These are phyloP conservation scores for Tanacetum coccineum DNA, from an alignment of 129 eudicot genomes.

Conservation along the genomic window DNA sequence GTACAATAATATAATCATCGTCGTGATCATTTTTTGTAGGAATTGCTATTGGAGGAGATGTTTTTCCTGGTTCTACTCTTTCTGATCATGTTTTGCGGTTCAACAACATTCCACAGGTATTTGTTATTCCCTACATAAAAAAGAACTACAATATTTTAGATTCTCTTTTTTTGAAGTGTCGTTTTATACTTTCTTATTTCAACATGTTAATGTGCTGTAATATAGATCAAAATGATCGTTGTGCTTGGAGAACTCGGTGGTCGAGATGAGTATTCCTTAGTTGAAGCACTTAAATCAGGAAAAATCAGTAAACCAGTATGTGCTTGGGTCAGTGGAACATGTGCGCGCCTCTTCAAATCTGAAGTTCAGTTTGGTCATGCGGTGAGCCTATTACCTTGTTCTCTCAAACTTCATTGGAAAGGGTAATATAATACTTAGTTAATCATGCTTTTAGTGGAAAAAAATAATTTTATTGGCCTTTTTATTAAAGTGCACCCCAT, in stretches of 20 bases:
- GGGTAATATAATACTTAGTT: too few relatives aligned
- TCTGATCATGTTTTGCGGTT: conserved; percentile 97
- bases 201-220: conserved; percentile 16
- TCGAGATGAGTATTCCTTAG: conserved; percentile 94
- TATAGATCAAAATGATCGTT: conserved; percentile 88
- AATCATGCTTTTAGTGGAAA: too few relatives aligned
- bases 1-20: background rate
- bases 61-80: conserved; percentile 97
- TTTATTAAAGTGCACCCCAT: too few relatives aligned
- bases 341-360: conserved; percentile 94
- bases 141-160: background rate
- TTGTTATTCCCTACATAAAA: background rate
- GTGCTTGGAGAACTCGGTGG: conserved; percentile 99
- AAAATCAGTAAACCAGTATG: conserved; percentile 90
- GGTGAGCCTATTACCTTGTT: too few relatives aligned
- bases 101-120: conserved; percentile 97
- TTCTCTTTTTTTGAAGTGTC: background rate
- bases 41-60: conserved; percentile 99
- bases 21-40: conserved; percentile 35
- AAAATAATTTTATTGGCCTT: too few relatives aligned
- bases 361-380: conserved; percentile 99
- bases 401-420: too few relatives aligned
- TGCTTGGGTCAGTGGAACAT: conserved; percentile 99
- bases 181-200: conserved; percentile 16
- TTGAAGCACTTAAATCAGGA: conserved; percentile 94